Base-by-base conservation (phyloP, 257 asterid species). In the Dorcoceras hygrometricum region DNA sequence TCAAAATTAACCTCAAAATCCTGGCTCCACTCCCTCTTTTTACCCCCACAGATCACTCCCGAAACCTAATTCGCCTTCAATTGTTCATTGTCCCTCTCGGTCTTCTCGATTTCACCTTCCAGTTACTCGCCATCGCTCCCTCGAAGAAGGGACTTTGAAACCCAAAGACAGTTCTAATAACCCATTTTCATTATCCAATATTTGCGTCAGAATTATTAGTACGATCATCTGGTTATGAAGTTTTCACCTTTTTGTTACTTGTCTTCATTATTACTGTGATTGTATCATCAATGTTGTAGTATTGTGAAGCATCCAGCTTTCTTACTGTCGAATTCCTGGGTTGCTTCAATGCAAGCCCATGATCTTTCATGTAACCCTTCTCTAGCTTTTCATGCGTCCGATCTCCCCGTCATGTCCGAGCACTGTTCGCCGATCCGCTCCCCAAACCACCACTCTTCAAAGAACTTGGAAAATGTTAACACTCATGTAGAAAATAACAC, bases 381-480 rank as follows among this genome's bases (percentile, higher is more conserved):
- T 29, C 8, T 73, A 31, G 72, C 76, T 80, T 74, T 71, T 69
- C 73, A 78, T 5, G 73, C 65, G 22, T 65, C 71, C 78, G 83
- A 82, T 78, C 73, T 80, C 77, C 53, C 82, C 60, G 59, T 76
- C 76, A 73, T 80, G 82, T 64, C 82, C 31, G 85, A 28, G 27
- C 66, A 79, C 71, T 77, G 85, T n/a, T 81, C 90, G 16, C 88
- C 91, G 95, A 90, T 88, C 95, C 84, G 71, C 70, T 68, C 84
- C 46, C 82, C 78, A 3, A 62, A 66, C 76, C 59, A 72, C 29
- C 73, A 71, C 79, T 73, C 77, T 46, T 69, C 74, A 26, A 23
- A 65, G 31, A 71, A 59, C 67, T 64, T 71, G 23, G 74, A 10
- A 51, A 68, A 55, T 34, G 71, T 29, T 55, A 66, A 63, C 63